Evolutionary conservation across 1,284 basidiomycete species (phyloP), one percentile per base, ranked within the genome.

Genomic region (Trichosporon inkin): DNA sequence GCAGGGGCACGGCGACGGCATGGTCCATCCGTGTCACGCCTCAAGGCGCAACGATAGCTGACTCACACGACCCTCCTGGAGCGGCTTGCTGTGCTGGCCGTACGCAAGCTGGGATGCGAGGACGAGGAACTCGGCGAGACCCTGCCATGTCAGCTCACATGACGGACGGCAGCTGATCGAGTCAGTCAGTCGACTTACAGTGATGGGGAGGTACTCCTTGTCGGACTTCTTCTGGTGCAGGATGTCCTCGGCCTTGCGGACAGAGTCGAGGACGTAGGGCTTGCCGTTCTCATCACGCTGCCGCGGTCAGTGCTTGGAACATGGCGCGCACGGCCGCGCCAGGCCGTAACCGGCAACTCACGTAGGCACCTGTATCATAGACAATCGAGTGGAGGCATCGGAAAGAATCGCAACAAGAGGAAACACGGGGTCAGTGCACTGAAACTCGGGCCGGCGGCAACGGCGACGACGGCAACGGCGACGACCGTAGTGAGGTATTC

Each of bases 121-220:
- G 78, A 88, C 87, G 71, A 89, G 94, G 80, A 98, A 97, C 58
- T 88, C 84, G 40, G 86, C 81, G 56, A 92, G 86, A 77, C 93
- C 75, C 71, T 74, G 60, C 32, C 20, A 22, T 38, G 59, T 53
- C 51, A 57, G 59, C 38, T 35, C 5, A 3, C 4, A 17, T 2
- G 1, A 6, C 1, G 10, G 17, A 13, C 1, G 20, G 36, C 51
- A 14, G 40, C 44, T 10, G 28, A 32, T 32, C 55, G n/a, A 17
- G 22, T 39, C 16, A 17, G 32, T 20, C 37, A 35, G 24, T 16
- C 8, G 10, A 65, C 74, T 57, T 53, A 73, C 76, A 57, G 91
- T 95, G 79, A 99, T 99, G 65, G 92, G 92, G 53, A 98, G 86
- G 80, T 99, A 99, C 80, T 99, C 95, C 82, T 99, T 98, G 86